A percentile compares a stretch with the other conserved stretches of the same genome.
phyloP scores from a whole-genome alignment of 768 basidiomycete species.

The Hirschioporus abietinus region DNA sequence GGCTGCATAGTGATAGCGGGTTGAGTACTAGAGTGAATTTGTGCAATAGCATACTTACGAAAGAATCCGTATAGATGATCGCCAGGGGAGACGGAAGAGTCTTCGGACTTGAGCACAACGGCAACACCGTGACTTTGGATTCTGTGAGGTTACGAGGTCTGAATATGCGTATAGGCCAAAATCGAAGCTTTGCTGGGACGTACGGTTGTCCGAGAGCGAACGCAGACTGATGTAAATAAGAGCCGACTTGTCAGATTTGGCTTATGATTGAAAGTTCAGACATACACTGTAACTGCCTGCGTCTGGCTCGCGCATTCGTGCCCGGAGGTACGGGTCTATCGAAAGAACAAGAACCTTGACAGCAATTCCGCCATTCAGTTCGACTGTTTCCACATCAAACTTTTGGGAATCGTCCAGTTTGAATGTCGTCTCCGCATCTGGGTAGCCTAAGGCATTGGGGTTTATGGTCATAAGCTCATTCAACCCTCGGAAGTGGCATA shows the following conservation, averaged over 20 bases:
- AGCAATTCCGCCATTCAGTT: constrained; percentile 22
- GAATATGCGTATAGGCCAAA: not conserved
- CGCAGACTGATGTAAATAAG: constrained; percentile 5
- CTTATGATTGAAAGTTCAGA: not conserved
- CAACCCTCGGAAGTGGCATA: not conserved
- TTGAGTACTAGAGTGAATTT: too few relatives aligned
- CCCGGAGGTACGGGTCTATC: constrained; percentile 38
- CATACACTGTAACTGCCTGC: not conserved
- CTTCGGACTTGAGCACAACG: constrained; percentile 40
- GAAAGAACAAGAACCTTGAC: constrained; percentile 29
- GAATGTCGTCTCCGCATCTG: constrained; percentile 25
- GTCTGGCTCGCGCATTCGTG: constrained; percentile 15
- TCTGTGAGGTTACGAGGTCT: not conserved
- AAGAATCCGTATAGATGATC: constrained; percentile 35
- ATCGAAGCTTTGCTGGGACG: constrained; percentile 7
- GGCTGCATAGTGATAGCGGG: constrained; percentile 18
- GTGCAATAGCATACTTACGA: constrained; percentile 11
- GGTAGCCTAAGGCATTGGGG: constrained; percentile 16
- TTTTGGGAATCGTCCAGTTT: constrained; percentile 21
- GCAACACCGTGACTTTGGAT: constrained; percentile 32
- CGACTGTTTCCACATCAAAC: constrained; percentile 20
- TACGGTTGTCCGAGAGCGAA: constrained; percentile 26
- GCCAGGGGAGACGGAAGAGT: constrained; percentile 29
- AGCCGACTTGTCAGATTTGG: not conserved
- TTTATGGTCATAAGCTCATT: too few relatives aligned